Evolutionary conservation across 768 basidiomycete species (phyloP), one percentile per base, ranked within the genome.

Genomic region (Mycena latifolia): DNA sequence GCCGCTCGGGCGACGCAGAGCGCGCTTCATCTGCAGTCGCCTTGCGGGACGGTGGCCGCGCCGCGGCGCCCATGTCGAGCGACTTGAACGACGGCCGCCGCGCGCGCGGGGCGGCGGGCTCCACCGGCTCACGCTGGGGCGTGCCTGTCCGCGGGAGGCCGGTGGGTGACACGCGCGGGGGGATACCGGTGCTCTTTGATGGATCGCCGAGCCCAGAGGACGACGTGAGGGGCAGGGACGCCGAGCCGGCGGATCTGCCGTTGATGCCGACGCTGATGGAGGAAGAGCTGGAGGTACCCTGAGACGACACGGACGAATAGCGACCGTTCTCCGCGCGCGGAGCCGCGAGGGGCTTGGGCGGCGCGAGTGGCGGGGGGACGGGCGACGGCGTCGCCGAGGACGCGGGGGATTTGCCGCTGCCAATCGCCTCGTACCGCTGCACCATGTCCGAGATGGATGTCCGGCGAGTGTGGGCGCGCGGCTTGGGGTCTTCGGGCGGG

Each of bases 361-460:
- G 18, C 12, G 76, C 62, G 28, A 77, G 72, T 11, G 81, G 76
- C 2, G 83, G 77, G 39, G 81, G 74, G 20, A 71, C 31, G 45
- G 75, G 60, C 12, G 78, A 54, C 6, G 75, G 67, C 29, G 76
- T 63, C 24, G 71, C 45, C 20, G 71, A 28, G 31, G 55, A 25
- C 17, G 69, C 65, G 46, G 75, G 64, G 5, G 79, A 69, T 66
- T 79, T 82, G 25, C 77, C 78, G 35, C n/a, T n/a, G n/a, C 83
- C 85, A 59, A 94, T 88, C 9, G 88, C 86, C 76, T 95, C 94
- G 75, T 89, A 95, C 48, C 82, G 86, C 69, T 92, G 91, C 27
- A 95, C 94, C 88, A 95, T 94, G 73, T 95, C 88, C 43, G 93
- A 89, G 71, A 95, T 95, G 0, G 94, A 95, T 5, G 89, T 91